These are phyloP conservation scores for Lasiosphaeria hispida DNA, from an alignment of 495 filamentous ascomycete species.

Conservation along the genomic window DNA sequence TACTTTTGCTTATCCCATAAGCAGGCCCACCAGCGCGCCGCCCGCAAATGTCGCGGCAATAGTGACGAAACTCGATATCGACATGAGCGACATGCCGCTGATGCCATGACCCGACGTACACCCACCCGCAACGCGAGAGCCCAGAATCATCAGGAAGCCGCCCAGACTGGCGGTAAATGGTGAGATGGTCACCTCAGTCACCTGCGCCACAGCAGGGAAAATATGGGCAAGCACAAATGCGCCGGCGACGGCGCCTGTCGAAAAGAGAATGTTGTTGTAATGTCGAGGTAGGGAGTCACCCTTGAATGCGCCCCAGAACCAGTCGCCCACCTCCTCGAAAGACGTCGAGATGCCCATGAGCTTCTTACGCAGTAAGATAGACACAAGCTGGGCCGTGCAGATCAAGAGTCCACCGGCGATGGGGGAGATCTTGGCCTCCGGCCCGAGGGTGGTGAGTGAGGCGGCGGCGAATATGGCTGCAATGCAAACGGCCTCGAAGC, in stretches of 20 bases:
- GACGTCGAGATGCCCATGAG: slow-evolving; percentile 51
- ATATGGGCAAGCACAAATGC: slow-evolving; percentile 6
- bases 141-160: slow-evolving; percentile 49
- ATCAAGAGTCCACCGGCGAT: slow-evolving; percentile 48
- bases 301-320: slow-evolving; percentile 36
- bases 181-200: slow-evolving; percentile 21
- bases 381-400: slow-evolving; percentile 45
- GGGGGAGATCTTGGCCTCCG: slow-evolving; percentile 36
- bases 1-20: too few relatives aligned
- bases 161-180: slow-evolving; percentile 41
- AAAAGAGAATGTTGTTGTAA: slow-evolving; percentile 42
- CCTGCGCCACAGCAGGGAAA: background rate
- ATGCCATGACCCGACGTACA: slow-evolving; percentile 61
- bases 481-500: slow-evolving; percentile 30
- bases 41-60: slow-evolving; percentile 44
- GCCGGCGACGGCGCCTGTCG: slow-evolving; percentile 39
- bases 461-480: slow-evolving; percentile 26
- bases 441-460: slow-evolving; percentile 23
- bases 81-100: slow-evolving; percentile 50
- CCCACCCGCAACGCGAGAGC: slow-evolving; percentile 52
- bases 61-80: slow-evolving; percentile 50
- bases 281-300: slow-evolving; percentile 14
- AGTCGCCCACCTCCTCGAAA: slow-evolving; percentile 51
- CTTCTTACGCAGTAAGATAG: slow-evolving; percentile 35
- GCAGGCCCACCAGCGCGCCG: too few relatives aligned